phyloP scores from a whole-genome alignment of 768 basidiomycete genomes.

The Macrolepiota fuliginosa region DNA sequence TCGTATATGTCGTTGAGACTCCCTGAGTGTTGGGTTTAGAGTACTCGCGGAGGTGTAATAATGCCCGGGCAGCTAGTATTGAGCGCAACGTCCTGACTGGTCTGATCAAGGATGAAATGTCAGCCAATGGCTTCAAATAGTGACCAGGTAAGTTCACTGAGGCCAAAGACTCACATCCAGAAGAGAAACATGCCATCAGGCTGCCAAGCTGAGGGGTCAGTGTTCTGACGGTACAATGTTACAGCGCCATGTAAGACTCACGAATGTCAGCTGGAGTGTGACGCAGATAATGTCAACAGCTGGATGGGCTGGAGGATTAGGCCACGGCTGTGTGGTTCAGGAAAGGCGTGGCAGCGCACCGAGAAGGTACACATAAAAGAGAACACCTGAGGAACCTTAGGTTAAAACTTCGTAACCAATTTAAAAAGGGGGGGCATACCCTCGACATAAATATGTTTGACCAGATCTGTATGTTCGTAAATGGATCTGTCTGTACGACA shows the following conservation, averaged over 20 bases:
- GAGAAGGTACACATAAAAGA: slow-evolving; percentile 1
- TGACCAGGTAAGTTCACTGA: too few species aligned
- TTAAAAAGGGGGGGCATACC: not conserved
- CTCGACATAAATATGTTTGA: not conserved
- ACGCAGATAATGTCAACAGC: not conserved
- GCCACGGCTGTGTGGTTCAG: not conserved
- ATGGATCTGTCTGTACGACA: not conserved
- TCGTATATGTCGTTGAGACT: too few species aligned
- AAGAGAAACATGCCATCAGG: too few species aligned
- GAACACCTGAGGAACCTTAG: not conserved
- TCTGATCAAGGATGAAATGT: too few species aligned
- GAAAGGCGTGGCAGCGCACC: not conserved
- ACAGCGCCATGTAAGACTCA: not conserved
- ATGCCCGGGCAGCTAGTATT: too few species aligned
- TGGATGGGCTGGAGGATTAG: not conserved
- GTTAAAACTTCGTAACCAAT: not conserved
- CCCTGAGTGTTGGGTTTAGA: too few species aligned
- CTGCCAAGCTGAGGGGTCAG: too few species aligned
- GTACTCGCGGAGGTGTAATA: too few species aligned
- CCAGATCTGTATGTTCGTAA: not conserved
- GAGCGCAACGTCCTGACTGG: too few species aligned
- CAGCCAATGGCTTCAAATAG: too few species aligned
- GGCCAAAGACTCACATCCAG: too few species aligned
- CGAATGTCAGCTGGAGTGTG: not conserved
- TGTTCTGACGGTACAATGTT: too few species aligned